A percentile compares a stretch with the other conserved stretches of the same genome.
These are phyloP conservation scores for Strigomonas culicis DNA, from an alignment of 208 protist genomes.

Conservation along the genomic window DNA sequence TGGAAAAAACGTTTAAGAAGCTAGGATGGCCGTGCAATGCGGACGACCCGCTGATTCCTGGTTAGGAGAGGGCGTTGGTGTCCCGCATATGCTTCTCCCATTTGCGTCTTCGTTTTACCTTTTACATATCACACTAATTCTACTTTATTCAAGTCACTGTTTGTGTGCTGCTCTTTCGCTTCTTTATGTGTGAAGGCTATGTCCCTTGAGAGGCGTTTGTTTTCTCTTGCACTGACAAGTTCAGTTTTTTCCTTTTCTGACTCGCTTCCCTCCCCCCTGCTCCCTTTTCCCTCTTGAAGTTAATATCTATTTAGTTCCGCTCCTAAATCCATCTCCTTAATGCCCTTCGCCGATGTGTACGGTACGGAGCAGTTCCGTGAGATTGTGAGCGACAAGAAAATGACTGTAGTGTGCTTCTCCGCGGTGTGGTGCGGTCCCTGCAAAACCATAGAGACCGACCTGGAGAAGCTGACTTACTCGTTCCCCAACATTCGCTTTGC, in stretches of 20 bases:
- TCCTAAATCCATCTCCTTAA: constrained; percentile 8
- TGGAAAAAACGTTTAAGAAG: constrained; percentile 86
- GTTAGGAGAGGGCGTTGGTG: constrained; percentile 34
- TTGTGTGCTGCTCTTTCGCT: not conserved
- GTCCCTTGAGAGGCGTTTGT: too few relatives aligned
- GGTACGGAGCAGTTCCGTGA: constrained; percentile 70
- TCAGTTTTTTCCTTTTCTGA: not conserved
- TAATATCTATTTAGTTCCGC: not conserved
- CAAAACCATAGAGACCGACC: constrained; percentile 64
- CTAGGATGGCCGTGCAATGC: constrained; percentile 85
- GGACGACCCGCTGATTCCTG: constrained; percentile 88
- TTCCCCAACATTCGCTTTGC: constrained; percentile 68
- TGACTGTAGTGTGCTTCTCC: constrained; percentile 76
- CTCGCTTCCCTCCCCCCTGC: not conserved
- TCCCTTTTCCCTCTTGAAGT: too few relatives aligned
- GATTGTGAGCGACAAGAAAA: constrained; percentile 40
- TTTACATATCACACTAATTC: too few relatives aligned
- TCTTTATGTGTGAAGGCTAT: not conserved
- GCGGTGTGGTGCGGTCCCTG: constrained; percentile 83
- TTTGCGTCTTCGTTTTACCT: too few relatives aligned
- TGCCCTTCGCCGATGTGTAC: constrained; percentile 76
- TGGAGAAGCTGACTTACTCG: constrained; percentile 77
- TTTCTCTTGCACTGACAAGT: not conserved
- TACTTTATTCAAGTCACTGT: constrained; percentile 4
- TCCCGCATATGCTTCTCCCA: too few relatives aligned